Evolutionary conservation across 2,329 filamentous ascomycete genomes (phyloP), one percentile per base, ranked within the genome.

Genomic region (Botrytis byssoidea): DNA sequence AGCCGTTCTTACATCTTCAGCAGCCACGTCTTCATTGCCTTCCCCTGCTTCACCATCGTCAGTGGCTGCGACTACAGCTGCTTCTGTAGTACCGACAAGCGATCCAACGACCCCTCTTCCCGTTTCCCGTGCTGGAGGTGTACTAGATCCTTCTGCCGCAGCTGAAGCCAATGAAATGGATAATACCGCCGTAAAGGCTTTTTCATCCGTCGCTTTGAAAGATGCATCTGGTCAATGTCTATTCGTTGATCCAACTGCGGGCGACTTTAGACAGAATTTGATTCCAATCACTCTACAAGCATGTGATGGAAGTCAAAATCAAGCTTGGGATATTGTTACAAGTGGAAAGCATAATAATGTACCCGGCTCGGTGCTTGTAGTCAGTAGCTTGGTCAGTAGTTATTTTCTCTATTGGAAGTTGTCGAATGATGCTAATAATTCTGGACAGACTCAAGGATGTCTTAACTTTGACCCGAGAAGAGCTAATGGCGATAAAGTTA

Each of bases 381-480:
- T 89, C 61, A 89, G 85, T 82, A 86, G 86, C 5, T 80, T 88
- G 76, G 84, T 85, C 76, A 74, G 81, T 78, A 5, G 22, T 68
- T 42, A 46, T 44, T 20, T 40, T 7, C 46, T 14, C 12, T 8
- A 37, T 20, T 1, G 22, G 22, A 4, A 29, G n/a, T 55, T 2
- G 16, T 60, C 20, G 16, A 37, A 25, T n/a, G 61, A 37, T 63
- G 57, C 44, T 57, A 40, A 69, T 55, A 48, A 22, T 51, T 25
- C 16, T 63, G n/a, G 3, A 37, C 61, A 84, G 82, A 89, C 88
- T 1, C 85, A 88, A 78, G 88, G 87, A 61, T 90, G 88, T 78
- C 82, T 88, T 77, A 89, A 88, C 82, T 88, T 88, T 74, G 88
- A 90, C 75, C 85, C 85, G 18, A 84, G 87, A 60, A 84, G 87